These are phyloP conservation scores for Funneliformis caledonium DNA, from an alignment of 371 early-diverging fungal genomes.

Conservation along the genomic window DNA sequence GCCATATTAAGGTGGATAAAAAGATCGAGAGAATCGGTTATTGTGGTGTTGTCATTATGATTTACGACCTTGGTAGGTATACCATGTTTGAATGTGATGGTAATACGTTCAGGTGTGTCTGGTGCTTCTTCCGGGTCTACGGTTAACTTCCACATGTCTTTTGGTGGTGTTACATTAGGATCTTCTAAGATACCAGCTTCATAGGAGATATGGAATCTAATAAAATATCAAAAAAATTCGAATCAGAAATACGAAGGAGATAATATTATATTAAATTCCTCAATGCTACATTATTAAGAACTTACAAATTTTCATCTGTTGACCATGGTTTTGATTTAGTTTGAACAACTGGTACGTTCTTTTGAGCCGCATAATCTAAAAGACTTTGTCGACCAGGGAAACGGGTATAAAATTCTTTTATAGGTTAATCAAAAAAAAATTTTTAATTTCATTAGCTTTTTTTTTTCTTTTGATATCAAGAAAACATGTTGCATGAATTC, in stretches of 20 bases:
- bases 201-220: slow-evolving; percentile 15
- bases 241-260: neutral
- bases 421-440: neutral
- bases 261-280: neutral
- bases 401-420: slow-evolving; percentile 84
- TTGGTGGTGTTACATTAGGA: slow-evolving; percentile 92
- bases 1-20: slow-evolving; percentile 95
- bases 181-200: slow-evolving; percentile 93
- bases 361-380: slow-evolving; percentile 88
- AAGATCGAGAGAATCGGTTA: slow-evolving; percentile 76
- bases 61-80: slow-evolving; percentile 89
- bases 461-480: neutral
- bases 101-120: slow-evolving; percentile 92
- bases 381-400: slow-evolving; percentile 94
- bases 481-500: neutral
- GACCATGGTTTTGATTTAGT: slow-evolving; percentile 97
- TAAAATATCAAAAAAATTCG: neutral
- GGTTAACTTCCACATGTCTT: slow-evolving; percentile 98
- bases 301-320: slow-evolving; percentile 96
- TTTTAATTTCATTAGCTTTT: neutral
- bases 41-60: slow-evolving; percentile 69
- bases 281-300: neutral
- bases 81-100: slow-evolving; percentile 87
- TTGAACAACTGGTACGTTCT: slow-evolving; percentile 93
- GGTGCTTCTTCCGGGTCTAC: slow-evolving; percentile 95